A percentile compares a stretch with the other conserved stretches of the same genome.
Evolutionary conservation across 345 rosid species (phyloP).

Genomic region (Rhodomyrtus tomentosa): DNA sequence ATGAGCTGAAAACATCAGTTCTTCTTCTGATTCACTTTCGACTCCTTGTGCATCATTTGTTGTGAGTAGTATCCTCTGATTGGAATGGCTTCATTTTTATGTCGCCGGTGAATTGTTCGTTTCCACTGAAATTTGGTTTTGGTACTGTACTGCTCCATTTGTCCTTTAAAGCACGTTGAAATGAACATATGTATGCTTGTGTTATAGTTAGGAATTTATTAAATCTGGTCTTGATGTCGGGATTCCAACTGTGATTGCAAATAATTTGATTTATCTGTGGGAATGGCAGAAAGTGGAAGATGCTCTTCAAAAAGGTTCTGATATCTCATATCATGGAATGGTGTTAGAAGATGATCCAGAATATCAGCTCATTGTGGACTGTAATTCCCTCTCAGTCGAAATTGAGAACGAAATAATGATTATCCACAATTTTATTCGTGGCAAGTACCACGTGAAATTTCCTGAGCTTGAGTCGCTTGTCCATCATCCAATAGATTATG

Average conservation of each 20-base stretch:
- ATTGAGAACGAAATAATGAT: constrained; percentile 84
- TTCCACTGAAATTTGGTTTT: background rate
- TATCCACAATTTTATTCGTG: constrained; percentile 84
- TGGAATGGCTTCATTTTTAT: background rate
- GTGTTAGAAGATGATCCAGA: constrained; percentile 94
- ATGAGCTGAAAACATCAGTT: background rate
- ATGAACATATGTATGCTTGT: background rate
- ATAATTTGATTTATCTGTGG: background rate
- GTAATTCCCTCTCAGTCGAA: constrained; percentile 79
- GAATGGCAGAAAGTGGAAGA: constrained; percentile 67
- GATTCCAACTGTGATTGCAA: background rate
- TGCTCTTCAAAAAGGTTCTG: constrained; percentile 61
- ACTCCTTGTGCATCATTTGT: background rate
- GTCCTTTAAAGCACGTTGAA: background rate
- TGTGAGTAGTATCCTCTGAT: background rate
- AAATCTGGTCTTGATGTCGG: background rate
- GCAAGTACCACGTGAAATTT: constrained; percentile 72
- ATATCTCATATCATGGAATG: constrained; percentile 39
- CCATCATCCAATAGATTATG: constrained; percentile 87
- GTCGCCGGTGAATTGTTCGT: background rate
- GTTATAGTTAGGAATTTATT: background rate
- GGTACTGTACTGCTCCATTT: background rate
- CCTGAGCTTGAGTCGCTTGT: constrained; percentile 94
- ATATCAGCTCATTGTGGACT: constrained; percentile 84
- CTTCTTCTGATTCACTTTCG: background rate